Percentiles rank a stretch among this genome's conserved stretches.
phyloP scores from a whole-genome alignment of 331 rosid genomes.

The Phaseolus coccineus region DNA sequence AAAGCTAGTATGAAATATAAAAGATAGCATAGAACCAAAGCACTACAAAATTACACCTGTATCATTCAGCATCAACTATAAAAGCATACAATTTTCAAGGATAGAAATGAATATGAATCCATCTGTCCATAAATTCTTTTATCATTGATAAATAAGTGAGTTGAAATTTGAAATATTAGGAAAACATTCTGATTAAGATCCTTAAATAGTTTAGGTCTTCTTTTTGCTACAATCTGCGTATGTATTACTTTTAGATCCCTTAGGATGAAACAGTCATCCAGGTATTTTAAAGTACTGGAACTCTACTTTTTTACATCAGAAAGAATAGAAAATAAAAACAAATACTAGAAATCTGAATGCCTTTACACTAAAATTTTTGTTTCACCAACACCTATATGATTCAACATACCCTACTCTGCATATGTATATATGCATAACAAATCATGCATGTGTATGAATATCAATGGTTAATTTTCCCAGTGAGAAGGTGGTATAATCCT shows the following conservation, averaged over 20 bases:
- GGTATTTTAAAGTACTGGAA: not conserved
- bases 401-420: too few relatives aligned
- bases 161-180: not conserved
- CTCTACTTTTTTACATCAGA: too few relatives aligned
- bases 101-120: not conserved
- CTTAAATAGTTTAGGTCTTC: not conserved
- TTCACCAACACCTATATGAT: too few relatives aligned
- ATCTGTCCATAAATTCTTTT: not conserved
- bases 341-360: too few relatives aligned
- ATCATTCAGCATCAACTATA: constrained; percentile 8
- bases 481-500: not conserved
- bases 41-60: not conserved
- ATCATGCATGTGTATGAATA: too few relatives aligned
- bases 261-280: not conserved
- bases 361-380: too few relatives aligned
- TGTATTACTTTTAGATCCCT: not conserved
- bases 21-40: constrained; percentile 3
- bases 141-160: not conserved
- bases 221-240: not conserved
- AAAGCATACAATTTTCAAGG: not conserved
- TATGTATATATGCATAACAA: too few relatives aligned
- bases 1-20: not conserved
- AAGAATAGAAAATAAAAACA: not conserved
- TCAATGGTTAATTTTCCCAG: too few relatives aligned
- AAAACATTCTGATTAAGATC: not conserved